A percentile compares a stretch with the other conserved stretches of the same genome.
Conservation (phyloP, 768 basidiomycete species). For the Kwoniella dendrophila region DNA sequence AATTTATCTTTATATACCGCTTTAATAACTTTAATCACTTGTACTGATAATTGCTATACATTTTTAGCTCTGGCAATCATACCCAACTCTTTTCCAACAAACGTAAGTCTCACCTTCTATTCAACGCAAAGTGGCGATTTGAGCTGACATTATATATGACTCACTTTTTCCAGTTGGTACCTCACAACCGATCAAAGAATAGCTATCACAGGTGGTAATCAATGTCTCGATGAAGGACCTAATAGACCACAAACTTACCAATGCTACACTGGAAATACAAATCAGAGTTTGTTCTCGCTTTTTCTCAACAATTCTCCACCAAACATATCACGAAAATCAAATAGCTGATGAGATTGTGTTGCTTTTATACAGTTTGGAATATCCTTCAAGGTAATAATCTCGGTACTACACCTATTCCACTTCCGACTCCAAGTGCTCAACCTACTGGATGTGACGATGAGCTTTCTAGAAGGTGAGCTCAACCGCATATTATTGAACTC, state of each 20-base stretch:
- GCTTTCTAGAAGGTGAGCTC: no score
- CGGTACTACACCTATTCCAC: slow-evolving; percentile 4
- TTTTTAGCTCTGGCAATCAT: slow-evolving; percentile 20
- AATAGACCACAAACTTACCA: slow-evolving; percentile 46
- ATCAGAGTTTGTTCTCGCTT: slow-evolving; percentile 40
- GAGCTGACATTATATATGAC: no score
- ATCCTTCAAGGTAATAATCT: slow-evolving; percentile 14
- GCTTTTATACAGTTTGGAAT: slow-evolving; percentile 11
- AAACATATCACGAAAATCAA: no score
- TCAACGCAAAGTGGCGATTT: no score
- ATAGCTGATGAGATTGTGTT: no score
- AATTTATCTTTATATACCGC: background rate
- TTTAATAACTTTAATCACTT: background rate
- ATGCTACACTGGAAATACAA: slow-evolving; percentile 52
- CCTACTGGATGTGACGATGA: no score
- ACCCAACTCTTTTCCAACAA: slow-evolving; percentile 22
- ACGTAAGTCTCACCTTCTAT: no score
- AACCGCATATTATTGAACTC: no score
- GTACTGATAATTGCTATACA: background rate
- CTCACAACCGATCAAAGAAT: slow-evolving; percentile 30
- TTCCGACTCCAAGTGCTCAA: no score
- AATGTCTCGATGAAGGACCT: slow-evolving; percentile 37
- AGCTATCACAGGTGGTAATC: slow-evolving; percentile 35
- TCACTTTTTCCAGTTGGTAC: slow-evolving; percentile 33
- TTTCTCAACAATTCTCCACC: background rate